phyloP scores from a whole-genome alignment of 805 yeast species.

The Trichomonascus vanleenenianus region DNA sequence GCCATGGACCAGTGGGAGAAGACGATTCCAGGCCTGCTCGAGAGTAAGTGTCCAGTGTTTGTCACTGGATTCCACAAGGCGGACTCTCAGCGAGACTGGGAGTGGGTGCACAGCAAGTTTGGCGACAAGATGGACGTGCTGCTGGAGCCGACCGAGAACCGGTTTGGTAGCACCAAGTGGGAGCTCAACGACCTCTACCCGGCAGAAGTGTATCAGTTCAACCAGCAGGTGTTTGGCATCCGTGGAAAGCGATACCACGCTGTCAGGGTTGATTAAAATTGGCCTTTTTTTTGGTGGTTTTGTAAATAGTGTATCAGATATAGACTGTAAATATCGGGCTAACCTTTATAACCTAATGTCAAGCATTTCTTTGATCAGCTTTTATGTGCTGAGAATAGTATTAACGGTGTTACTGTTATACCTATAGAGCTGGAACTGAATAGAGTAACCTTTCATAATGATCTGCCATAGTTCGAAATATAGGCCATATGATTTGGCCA shows the following conservation, averaged over 20 bases:
- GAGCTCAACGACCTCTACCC: conserved; percentile 89
- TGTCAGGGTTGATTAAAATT: conserved; percentile 28
- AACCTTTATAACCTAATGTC: too few species aligned
- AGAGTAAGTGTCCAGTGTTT: conserved; percentile 87
- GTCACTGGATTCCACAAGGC: conserved; percentile 81
- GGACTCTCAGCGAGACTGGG: conserved; percentile 63
- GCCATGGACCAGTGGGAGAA: conserved; percentile 74
- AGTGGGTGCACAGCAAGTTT: conserved; percentile 59
- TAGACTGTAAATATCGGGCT: too few species aligned
- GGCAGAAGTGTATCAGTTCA: conserved; percentile 87
- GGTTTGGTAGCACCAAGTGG: conserved; percentile 84
- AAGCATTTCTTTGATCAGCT: too few species aligned
- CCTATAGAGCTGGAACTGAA: too few species aligned
- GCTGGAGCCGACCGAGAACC: conserved; percentile 63
- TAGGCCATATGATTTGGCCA: too few species aligned
- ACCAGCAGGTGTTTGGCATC: conserved; percentile 81
- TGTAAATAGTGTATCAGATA: too few species aligned
- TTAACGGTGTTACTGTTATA: too few species aligned
- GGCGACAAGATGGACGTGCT: conserved; percentile 73
- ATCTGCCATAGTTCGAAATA: too few species aligned
- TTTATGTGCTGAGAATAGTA: too few species aligned
- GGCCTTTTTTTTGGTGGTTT: too few species aligned
- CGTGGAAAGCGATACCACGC: conserved; percentile 98
- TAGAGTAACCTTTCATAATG: too few species aligned
- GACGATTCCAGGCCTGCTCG: conserved; percentile 77